Base-by-base conservation (phyloP, 306 rosid genomes). In the Quercus cerris region DNA sequence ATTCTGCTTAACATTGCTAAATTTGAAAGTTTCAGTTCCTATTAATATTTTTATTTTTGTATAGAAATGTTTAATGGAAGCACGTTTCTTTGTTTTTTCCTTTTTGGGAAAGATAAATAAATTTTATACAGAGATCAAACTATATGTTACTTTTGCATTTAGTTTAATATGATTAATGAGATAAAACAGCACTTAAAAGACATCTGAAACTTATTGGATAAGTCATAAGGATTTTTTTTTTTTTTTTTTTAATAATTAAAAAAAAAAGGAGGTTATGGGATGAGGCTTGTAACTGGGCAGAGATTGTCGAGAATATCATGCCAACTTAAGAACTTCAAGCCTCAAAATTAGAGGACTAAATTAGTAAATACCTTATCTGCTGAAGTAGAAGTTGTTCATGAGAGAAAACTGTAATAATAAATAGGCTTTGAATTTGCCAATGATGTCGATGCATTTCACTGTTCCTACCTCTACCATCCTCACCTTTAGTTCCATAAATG, bases 351-450 rank as follows among this genome's bases (percentile, higher is more conserved):
- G 57, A 23, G 58, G 72, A 71, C 56, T 59, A 67, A 35, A n/a
- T 31, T 51, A 31, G 76, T 71, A 80, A 76, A 9, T 63, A 72
- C 59, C 51, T 75, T 44, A 56, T 80, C 44, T 44, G 38, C 59
- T 68, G 72, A 51, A 64, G 11, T 64, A 31, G 44, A 64, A 35
- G 51, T 68, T 31, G n/a, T 31, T 67, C 71, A 19, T 33, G 51
- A 31, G 25, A 67, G 11, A 20, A 67, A 67, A 5, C 19, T 67
- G 25, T 6, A 33, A 31, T 15, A 27, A 35, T n/a, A 19, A 20
- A 67, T 27, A 18, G 44, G 22, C n/a, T 33, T 35, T 33, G 25
- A 67, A 67, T 9, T 67, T 31, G 19, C 51, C 51, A 67, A 67
- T 31, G 71, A 67, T 67, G 27, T 17, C n/a, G 3, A 31, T 64